A percentile compares a stretch with the other conserved stretches of the same genome.
phyloP scores from a whole-genome alignment of 495 filamentous ascomycete genomes.

The Staphylotrichum longicolle region DNA sequence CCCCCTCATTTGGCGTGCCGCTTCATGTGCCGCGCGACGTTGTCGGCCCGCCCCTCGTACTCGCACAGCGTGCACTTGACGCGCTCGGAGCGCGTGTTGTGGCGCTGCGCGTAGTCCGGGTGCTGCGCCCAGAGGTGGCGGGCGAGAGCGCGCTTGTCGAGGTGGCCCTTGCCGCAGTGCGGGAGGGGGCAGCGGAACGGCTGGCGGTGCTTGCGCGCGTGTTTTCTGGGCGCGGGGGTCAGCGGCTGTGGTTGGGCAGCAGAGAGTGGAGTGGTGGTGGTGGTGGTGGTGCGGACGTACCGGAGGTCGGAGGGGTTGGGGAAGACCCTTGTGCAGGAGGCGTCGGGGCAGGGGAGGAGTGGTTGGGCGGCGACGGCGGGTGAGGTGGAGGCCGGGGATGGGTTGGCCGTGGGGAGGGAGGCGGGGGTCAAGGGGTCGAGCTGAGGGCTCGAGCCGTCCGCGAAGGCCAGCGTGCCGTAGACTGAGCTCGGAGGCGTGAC shows the following conservation, averaged over 20 bases:
- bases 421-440: background rate
- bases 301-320: background rate
- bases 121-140: constrained; percentile 30
- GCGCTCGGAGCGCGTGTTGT: constrained; percentile 20
- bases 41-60: constrained; percentile 25
- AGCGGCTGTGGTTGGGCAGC: no score
- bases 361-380: background rate
- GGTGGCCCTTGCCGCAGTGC: constrained; percentile 22
- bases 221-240: constrained; percentile 1
- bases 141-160: constrained; percentile 26
- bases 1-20: no score
- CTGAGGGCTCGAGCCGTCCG: background rate
- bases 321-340: background rate
- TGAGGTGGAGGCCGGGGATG: background rate
- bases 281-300: background rate
- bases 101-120: constrained; percentile 17
- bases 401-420: background rate
- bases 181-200: constrained; percentile 22
- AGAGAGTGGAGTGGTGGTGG: no score
- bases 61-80: constrained; percentile 22
- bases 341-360: background rate
- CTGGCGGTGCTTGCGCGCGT: constrained; percentile 23
- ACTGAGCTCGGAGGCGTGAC: background rate
- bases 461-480: background rate
- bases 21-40: constrained; percentile 25